phyloP scores from a whole-genome alignment of 441 rosid genomes.

The Mallotus japonicus region DNA sequence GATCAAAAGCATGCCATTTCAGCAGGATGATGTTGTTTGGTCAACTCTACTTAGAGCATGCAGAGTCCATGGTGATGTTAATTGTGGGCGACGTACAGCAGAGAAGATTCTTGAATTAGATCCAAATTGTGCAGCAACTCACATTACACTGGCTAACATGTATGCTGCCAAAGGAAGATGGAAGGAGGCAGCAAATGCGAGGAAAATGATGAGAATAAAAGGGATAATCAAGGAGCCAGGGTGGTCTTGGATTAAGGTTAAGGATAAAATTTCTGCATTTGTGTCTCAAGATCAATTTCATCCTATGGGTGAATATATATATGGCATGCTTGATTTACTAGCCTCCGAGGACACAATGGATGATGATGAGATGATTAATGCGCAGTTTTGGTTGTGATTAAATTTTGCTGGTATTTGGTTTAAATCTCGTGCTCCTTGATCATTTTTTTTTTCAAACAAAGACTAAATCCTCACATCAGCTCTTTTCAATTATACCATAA shows the following conservation, averaged over 20 bases:
- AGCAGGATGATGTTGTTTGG: constrained; percentile 81
- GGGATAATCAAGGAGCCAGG: constrained; percentile 85
- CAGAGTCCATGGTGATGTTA: constrained; percentile 55
- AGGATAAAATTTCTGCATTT: constrained; percentile 51
- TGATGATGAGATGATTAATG: too few relatives aligned
- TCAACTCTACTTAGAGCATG: constrained; percentile 79
- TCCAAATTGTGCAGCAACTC: constrained; percentile 70
- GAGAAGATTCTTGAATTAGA: constrained; percentile 62
- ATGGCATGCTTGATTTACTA: constrained; percentile 45
- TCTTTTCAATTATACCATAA: too few relatives aligned
- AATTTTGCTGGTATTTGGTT: too few relatives aligned
- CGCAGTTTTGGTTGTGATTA: too few relatives aligned
- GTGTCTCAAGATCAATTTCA: constrained; percentile 61
- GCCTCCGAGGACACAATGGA: constrained; percentile 18
- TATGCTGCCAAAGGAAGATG: constrained; percentile 66
- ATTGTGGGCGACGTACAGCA: constrained; percentile 63
- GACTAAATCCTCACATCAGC: too few relatives aligned
- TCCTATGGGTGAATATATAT: constrained; percentile 50
- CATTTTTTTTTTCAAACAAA: too few relatives aligned
- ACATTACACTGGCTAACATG: constrained; percentile 74
- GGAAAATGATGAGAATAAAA: constrained; percentile 66
- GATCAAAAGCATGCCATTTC: constrained; percentile 68
- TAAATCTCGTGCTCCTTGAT: too few relatives aligned
- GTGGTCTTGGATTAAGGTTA: constrained; percentile 69
- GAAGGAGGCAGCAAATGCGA: constrained; percentile 70